These are phyloP conservation scores for Colletotrichum noveboracense DNA, from an alignment of 2,329 filamentous ascomycete genomes.

Conservation along the genomic window DNA sequence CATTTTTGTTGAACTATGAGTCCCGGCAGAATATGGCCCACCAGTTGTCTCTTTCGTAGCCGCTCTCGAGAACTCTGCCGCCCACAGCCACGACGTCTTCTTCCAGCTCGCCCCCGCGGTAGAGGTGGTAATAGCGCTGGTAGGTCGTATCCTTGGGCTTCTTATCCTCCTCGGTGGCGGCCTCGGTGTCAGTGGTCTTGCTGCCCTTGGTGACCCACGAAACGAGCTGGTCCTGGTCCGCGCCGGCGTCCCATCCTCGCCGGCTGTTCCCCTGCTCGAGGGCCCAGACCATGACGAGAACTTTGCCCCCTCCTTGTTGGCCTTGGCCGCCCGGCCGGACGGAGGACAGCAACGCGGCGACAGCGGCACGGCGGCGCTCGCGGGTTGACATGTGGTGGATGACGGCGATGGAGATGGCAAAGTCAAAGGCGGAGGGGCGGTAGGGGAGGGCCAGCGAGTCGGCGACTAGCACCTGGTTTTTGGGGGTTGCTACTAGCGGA, in stretches of 20 bases:
- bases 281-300: slow-evolving; percentile 92
- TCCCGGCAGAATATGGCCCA: slow-evolving; percentile 72
- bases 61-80: slow-evolving; percentile 76
- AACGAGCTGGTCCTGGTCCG: slow-evolving; percentile 90
- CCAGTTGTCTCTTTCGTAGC: slow-evolving; percentile 99
- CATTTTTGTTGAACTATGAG: not conserved
- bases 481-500: not conserved
- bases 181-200: slow-evolving; percentile 24
- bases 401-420: slow-evolving; percentile 92
- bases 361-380: slow-evolving; percentile 73
- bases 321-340: slow-evolving; percentile 54
- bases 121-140: slow-evolving; percentile 94
- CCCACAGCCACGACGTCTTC: slow-evolving; percentile 76
- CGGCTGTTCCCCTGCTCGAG: slow-evolving; percentile 88
- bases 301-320: slow-evolving; percentile 55
- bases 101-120: slow-evolving; percentile 85
- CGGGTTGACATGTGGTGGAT: slow-evolving; percentile 90
- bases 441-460: slow-evolving; percentile 88
- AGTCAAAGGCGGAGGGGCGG: slow-evolving; percentile 66
- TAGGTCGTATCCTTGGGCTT: slow-evolving; percentile 55
- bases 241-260: slow-evolving; percentile 84
- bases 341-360: slow-evolving; percentile 73
- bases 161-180: not conserved
- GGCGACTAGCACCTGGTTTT: slow-evolving; percentile 71
- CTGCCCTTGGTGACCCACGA: slow-evolving; percentile 79